Conservation (phyloP, 2,329 filamentous ascomycete genomes). For the Phialocephala subalpina region DNA sequence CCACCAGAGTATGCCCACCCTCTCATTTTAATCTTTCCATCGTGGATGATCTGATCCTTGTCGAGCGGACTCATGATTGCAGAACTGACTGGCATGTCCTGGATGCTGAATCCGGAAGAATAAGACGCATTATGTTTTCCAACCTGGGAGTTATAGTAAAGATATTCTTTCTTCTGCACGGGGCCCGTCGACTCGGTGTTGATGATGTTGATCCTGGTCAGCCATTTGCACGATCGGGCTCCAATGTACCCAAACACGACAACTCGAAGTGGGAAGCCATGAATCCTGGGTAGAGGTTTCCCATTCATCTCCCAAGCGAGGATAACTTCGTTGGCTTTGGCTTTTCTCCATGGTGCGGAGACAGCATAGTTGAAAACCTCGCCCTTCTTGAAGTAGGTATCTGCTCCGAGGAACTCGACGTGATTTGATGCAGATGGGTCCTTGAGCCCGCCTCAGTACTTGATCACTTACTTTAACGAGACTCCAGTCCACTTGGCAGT, state of each 20-base stretch:
- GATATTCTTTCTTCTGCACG: constrained; percentile 70
- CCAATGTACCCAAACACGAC: constrained; percentile 72
- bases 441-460: constrained; percentile 69
- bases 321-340: constrained; percentile 71
- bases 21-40: constrained; percentile 49
- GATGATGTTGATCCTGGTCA: constrained; percentile 69
- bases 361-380: constrained; percentile 73
- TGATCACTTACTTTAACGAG: constrained; percentile 73
- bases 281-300: constrained; percentile 65
- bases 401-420: constrained; percentile 73
- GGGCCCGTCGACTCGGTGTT: constrained; percentile 61
- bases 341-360: constrained; percentile 71
- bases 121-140: constrained; percentile 74
- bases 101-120: constrained; percentile 71
- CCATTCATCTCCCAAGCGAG: constrained; percentile 75
- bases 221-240: constrained; percentile 75
- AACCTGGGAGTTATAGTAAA: constrained; percentile 71
- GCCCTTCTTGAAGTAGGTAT: constrained; percentile 75
- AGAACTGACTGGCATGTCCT: constrained; percentile 73
- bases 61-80: constrained; percentile 66
- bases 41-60: constrained; percentile 36
- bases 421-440: constrained; percentile 58
- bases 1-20: constrained; percentile 76
- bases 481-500: constrained; percentile 70
- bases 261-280: constrained; percentile 69